A percentile compares a stretch with the other conserved stretches of the same genome.
Evolutionary conservation across 306 rosid genomes (phyloP).

Genomic region (Astragalus membranaceus): DNA sequence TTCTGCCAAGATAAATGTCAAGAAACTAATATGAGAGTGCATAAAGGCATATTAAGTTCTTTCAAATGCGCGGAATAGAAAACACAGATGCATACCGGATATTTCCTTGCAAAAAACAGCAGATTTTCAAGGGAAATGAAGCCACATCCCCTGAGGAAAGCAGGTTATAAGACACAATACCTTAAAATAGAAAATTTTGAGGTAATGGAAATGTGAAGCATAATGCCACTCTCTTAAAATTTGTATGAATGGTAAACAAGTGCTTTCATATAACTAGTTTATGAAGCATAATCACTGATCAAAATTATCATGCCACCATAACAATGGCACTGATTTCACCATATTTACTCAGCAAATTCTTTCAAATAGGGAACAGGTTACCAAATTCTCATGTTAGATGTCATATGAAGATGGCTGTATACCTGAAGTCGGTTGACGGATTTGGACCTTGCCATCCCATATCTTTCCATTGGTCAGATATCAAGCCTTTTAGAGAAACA

Average conservation of each 20-base stretch:
- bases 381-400: background rate
- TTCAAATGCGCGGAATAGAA: background rate
- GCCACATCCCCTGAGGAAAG: constrained; percentile 85
- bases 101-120: constrained; percentile 70
- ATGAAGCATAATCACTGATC: background rate
- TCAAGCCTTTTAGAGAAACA: constrained; percentile 54
- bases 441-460: constrained; percentile 99
- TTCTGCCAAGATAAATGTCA: constrained; percentile 10
- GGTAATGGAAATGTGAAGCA: constrained; percentile 12
- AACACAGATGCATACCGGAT: constrained; percentile 56
- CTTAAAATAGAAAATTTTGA: constrained; percentile 19
- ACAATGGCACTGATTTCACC: background rate
- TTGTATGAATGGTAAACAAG: background rate
- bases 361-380: background rate
- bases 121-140: constrained; percentile 84
- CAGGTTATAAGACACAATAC: constrained; percentile 37
- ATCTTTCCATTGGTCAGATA: constrained; percentile 96
- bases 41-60: constrained; percentile 7
- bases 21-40: background rate
- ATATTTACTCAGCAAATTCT: background rate
- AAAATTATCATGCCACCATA: no score
- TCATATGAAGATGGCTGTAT: background rate
- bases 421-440: constrained; percentile 98
- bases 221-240: no score
- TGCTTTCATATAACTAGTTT: background rate